Base-by-base conservation (phyloP, 139 green algal species). In the Haematococcus sp. region DNA sequence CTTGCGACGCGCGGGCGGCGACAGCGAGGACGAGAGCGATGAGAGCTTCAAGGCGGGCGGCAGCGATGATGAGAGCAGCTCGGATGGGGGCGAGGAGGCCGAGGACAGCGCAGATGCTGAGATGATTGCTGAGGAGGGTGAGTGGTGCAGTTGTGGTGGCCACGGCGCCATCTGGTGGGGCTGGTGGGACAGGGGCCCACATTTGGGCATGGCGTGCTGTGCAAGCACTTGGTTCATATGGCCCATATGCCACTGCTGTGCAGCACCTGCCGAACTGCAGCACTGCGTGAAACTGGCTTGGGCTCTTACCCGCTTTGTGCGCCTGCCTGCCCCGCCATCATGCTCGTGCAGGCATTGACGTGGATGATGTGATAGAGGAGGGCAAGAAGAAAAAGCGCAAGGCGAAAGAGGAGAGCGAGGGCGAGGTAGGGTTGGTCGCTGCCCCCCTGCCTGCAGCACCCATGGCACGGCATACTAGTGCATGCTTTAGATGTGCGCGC, bases 21-120 rank as follows among this genome's bases (percentile, higher is more conserved):
- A 83, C 13, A 79, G 73, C 44, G 88, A 89, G 44, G 83, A 89
- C 22, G 90, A 92, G 20, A 89, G 91, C 59, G 84, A 88, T 59
- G 85, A 88, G 61, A 85, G 90, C 76, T 86, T 88, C 49, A 65
- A 70, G 17, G 60, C 54, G 54, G 73, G 74, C 22, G 63, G 49
- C 70, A 82, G 61, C 49, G 74, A 61, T 16, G 81, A 66, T 61
- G 58, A 51, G 44, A 52, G 52, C 19, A 71, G 71, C 68, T 35
- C 46, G 2, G 64, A 81, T 64, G 79, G 79, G 22, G 71, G 66
- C 40, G 83, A 79, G 46, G 86, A 89, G 34, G 80, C 33, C 16
- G 73, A 70, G 1, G 76, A 46, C 22, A 56, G 67, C 5, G 77
- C 81, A 1, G 78, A 84, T 16, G 74, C 84, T 5, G 76, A 88